Base-by-base conservation (phyloP, 2,329 filamentous ascomycete species). In the Lecanicillium sp. region DNA sequence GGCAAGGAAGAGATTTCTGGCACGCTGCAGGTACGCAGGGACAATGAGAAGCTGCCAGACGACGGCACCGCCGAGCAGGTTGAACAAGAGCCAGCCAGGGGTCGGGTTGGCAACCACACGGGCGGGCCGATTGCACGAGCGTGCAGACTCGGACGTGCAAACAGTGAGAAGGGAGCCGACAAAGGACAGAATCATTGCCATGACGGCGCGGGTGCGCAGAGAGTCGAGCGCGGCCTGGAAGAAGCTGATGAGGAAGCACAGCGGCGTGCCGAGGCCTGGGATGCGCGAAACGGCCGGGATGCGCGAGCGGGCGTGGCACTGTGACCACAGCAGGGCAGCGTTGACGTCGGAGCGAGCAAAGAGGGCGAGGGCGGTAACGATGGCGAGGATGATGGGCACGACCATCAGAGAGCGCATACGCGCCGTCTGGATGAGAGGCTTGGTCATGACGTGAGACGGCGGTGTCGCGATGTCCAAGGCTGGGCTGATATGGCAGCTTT, bases 1-100 rank as follows among this genome's bases (percentile, higher is more conserved):
- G 4, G 54, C 52, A 4, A 47, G 40, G 11, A 62, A 50, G 20
- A 69, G 57, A 31, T 53, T 51, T 43, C 59, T 58, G 29, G 65
- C 55, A 38, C 65, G 59, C 33, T 63, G 58, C 41, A 74, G 46
- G 50, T 72, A 73, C 4, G 65, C 66, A 7, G 71, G 71, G 15
- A 72, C 57, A 25, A 74, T 66, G 43, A 70, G 58, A 29, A 74
- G 54, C 54, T 74, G 60, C 71, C 70, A 74, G 1, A 72, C 63
- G 17, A 73, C 53, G 17, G 68, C 67, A 33, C 71, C 70, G 18
- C 69, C 71, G 5, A 66, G 36, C 13, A 74, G 54, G 45, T 68
- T 66, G 42, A 72, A 69, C 11, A 70, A 55, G 17, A 74, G 51
- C 69, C 71, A 71, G 18, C 57, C 53, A 3, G 55, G 54, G 3